Percentiles rank a stretch among this genome's conserved stretches.
Evolutionary conservation across 768 basidiomycete species (phyloP).

Genomic region (Dendrothele bispora): DNA sequence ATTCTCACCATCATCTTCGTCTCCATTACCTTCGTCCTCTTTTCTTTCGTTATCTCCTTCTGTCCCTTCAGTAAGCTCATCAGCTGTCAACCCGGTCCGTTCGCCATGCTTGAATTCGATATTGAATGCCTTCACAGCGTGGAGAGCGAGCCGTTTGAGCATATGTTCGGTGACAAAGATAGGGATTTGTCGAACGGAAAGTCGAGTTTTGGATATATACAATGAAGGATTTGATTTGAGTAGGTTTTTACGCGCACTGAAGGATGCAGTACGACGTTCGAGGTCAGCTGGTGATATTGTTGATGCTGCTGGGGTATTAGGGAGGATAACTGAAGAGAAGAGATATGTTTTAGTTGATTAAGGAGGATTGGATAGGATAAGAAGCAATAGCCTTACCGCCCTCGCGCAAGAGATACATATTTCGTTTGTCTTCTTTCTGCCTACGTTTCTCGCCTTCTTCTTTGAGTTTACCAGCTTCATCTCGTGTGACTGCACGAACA

Average conservation of each 20-base stretch:
- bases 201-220: slow-evolving; percentile 91
- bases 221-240: slow-evolving; percentile 91
- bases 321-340: slow-evolving; percentile 71
- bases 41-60: slow-evolving; percentile 59
- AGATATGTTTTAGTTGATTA: background rate
- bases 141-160: slow-evolving; percentile 83
- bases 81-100: slow-evolving; percentile 61
- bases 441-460: slow-evolving; percentile 84
- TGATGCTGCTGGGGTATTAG: slow-evolving; percentile 79
- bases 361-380: background rate
- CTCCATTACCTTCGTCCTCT: slow-evolving; percentile 25
- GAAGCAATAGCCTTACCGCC: slow-evolving; percentile 62
- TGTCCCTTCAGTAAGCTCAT: slow-evolving; percentile 54
- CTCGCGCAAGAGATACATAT: slow-evolving; percentile 94
- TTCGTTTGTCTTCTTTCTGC: slow-evolving; percentile 92
- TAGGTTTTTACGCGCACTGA: slow-evolving; percentile 79
- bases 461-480: slow-evolving; percentile 83
- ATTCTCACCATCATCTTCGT: slow-evolving; percentile 7
- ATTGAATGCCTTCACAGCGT: slow-evolving; percentile 80
- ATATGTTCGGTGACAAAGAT: slow-evolving; percentile 87
- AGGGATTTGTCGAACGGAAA: slow-evolving; percentile 92
- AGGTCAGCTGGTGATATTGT: slow-evolving; percentile 72
- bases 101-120: slow-evolving; percentile 65
- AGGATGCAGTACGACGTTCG: slow-evolving; percentile 82
- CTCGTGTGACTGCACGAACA: slow-evolving; percentile 85